Conservation (phyloP, 2,329 filamentous ascomycete species). For the Hypoxylon sp. region DNA sequence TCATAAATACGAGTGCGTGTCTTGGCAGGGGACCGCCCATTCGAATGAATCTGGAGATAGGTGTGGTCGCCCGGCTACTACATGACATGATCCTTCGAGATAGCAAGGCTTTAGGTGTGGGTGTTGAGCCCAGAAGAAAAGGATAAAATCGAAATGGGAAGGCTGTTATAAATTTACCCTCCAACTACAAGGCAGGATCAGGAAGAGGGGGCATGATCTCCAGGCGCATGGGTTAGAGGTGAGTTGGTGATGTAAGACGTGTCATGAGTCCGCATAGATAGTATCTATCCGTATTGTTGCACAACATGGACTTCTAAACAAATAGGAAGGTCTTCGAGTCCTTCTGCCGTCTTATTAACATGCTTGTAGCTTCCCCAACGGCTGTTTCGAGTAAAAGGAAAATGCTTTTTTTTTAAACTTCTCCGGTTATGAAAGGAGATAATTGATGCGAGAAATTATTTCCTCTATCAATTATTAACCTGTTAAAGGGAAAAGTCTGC, state of each 20-base stretch:
- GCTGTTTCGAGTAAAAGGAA: not conserved
- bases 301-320: slow-evolving; percentile 62
- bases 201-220: not conserved
- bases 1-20: not conserved
- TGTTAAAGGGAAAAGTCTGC: not conserved
- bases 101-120: not conserved
- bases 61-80: not conserved
- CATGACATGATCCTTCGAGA: not conserved
- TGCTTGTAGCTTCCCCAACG: not conserved
- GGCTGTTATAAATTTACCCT: not conserved
- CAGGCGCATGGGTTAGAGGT: not conserved
- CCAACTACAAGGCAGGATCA: not conserved
- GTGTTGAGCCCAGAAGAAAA: not conserved
- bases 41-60: not conserved
- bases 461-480: not conserved
- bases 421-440: not conserved
- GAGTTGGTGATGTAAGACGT: not conserved
- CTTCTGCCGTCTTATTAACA: not conserved
- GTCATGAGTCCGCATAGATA: not conserved
- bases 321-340: not conserved
- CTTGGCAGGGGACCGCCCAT: not conserved
- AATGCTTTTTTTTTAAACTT: not conserved
- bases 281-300: not conserved
- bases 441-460: not conserved
- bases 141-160: not conserved